Evolutionary conservation across 495 filamentous ascomycete species (phyloP).

Genomic region (Lasiosphaeria ovina): DNA sequence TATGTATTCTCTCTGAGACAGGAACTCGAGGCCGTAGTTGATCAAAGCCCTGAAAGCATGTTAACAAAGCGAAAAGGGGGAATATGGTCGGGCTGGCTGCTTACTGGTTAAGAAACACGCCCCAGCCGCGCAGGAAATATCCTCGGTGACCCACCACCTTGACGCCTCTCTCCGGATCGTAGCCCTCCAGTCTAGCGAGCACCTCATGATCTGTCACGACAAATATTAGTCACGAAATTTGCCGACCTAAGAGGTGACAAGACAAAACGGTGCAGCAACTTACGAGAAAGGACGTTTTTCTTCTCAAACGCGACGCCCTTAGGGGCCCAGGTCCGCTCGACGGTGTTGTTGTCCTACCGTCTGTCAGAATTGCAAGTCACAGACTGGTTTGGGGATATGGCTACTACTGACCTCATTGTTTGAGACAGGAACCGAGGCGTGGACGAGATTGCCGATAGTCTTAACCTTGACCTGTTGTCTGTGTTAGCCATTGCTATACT

Average conservation of each 20-base stretch:
- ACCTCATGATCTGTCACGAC: conserved; percentile 79
- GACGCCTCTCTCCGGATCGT: conserved; percentile 88
- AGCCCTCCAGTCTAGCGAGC: conserved; percentile 80
- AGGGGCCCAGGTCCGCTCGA: conserved; percentile 77
- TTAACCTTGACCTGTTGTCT: conserved; percentile 64
- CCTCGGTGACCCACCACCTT: conserved; percentile 95
- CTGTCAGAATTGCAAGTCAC: conserved; percentile 1
- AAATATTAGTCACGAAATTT: neutral
- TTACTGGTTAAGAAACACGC: conserved; percentile 71
- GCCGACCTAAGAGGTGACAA: conserved; percentile 36
- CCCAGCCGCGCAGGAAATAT: conserved; percentile 86
- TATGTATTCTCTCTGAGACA: conserved; percentile 73
- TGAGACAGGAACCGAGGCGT: conserved; percentile 86
- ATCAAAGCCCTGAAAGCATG: conserved; percentile 59
- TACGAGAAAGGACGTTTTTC: conserved; percentile 33
- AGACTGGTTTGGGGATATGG: neutral
- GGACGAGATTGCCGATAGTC: conserved; percentile 89
- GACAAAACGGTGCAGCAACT: conserved; percentile 4
- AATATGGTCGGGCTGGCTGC: neutral
- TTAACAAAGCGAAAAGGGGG: neutral
- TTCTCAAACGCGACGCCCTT: conserved; percentile 68
- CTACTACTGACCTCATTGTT: conserved; percentile 67
- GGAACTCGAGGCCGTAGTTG: conserved; percentile 91
- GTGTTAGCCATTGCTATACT: conserved; percentile 1
- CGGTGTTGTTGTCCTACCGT: conserved; percentile 68